Conservation (phyloP, 768 basidiomycete species). For the Megacollybia marginata region DNA sequence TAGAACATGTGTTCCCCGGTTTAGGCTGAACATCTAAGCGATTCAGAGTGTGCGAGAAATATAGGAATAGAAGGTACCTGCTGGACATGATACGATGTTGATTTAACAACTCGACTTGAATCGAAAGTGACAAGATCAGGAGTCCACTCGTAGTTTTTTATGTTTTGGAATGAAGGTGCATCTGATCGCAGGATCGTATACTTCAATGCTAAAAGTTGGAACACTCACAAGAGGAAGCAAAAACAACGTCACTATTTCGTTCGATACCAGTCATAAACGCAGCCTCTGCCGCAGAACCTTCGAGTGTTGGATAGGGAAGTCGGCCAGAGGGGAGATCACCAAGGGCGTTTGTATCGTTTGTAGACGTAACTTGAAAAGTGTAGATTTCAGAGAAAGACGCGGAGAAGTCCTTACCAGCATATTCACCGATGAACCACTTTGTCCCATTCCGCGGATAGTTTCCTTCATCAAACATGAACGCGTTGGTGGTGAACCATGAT, state of each 20-base stretch:
- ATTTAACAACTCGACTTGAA: constrained; percentile 24
- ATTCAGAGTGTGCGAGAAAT: no score
- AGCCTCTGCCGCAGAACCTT: constrained; percentile 43
- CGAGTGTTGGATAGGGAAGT: constrained; percentile 23
- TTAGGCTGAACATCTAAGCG: constrained; percentile 27
- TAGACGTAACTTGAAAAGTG: constrained; percentile 18
- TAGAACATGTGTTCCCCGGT: constrained; percentile 26
- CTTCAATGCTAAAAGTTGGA: background rate
- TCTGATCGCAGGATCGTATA: background rate
- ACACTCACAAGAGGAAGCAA: constrained; percentile 37
- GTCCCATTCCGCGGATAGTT: constrained; percentile 45
- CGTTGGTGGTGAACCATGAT: constrained; percentile 21
- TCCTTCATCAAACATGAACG: constrained; percentile 39
- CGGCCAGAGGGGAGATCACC: constrained; percentile 21
- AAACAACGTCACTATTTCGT: constrained; percentile 51
- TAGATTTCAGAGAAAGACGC: constrained; percentile 7
- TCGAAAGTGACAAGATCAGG: constrained; percentile 32
- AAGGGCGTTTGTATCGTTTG: constrained; percentile 21
- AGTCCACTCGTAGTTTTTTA: constrained; percentile 29
- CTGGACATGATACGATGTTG: constrained; percentile 31
- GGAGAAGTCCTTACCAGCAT: constrained; percentile 36
- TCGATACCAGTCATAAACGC: constrained; percentile 59
- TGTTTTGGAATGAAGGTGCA: constrained; percentile 20
- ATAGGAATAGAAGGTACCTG: constrained; percentile 20
- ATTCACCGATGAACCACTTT: constrained; percentile 51